Evolutionary conservation across 1,284 basidiomycete species (phyloP).

Genomic region (Grifola frondosa): DNA sequence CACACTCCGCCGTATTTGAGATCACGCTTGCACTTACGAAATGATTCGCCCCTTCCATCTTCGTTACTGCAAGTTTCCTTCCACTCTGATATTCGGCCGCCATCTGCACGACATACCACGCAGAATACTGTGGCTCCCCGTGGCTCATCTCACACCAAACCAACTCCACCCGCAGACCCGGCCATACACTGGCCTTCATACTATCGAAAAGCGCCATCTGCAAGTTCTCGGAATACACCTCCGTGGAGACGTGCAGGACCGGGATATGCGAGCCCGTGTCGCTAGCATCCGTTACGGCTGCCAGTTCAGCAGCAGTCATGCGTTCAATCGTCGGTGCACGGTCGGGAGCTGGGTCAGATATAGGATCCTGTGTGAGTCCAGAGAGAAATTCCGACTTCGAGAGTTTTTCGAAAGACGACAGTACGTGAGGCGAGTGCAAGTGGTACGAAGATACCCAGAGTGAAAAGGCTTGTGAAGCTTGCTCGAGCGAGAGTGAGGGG

Average conservation of each 20-base stretch:
- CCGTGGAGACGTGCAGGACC: background rate
- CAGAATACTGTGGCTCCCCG: slow-evolving; percentile 14
- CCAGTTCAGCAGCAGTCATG: slow-evolving; percentile 5
- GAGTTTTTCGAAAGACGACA: slow-evolving; percentile 1
- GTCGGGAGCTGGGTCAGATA: background rate
- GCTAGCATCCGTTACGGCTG: slow-evolving; percentile 3
- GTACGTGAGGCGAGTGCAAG: slow-evolving; percentile 1
- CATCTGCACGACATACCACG: slow-evolving; percentile 4
- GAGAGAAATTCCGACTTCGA: slow-evolving; percentile 1
- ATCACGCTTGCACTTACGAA: slow-evolving; percentile 18
- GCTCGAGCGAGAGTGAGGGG: background rate
- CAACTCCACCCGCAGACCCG: slow-evolving; percentile 12
- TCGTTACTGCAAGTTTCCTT: slow-evolving; percentile 15
- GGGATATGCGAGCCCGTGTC: slow-evolving; percentile 2
- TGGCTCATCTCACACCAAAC: slow-evolving; percentile 21
- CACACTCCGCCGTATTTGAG: background rate
- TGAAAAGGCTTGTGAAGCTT: background rate
- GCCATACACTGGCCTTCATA: slow-evolving; percentile 12
- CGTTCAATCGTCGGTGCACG: background rate
- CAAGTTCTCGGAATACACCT: no score
- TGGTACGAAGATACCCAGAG: slow-evolving; percentile 10
- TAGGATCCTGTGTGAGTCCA: background rate
- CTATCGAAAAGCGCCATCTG: no score
- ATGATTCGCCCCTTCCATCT: slow-evolving; percentile 22
- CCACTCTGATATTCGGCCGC: slow-evolving; percentile 8